Evolutionary conservation across 768 basidiomycete genomes (phyloP).

Genomic region (Leccinellum luteum): DNA sequence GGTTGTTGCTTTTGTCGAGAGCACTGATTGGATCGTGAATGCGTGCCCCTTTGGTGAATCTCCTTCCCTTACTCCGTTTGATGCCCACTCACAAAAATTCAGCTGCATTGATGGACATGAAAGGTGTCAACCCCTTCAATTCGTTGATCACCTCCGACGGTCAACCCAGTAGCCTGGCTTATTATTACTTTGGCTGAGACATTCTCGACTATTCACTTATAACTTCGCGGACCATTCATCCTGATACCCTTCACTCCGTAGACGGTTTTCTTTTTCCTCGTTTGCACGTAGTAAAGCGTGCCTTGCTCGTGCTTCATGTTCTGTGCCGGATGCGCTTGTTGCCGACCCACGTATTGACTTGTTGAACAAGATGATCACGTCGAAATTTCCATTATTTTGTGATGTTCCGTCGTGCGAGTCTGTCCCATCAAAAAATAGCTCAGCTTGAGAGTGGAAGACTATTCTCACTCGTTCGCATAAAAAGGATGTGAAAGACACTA

Average conservation of each 20-base stretch:
- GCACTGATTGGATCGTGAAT: conserved; percentile 28
- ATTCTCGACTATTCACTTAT: background rate
- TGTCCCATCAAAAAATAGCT: background rate
- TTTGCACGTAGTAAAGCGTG: conserved; percentile 2
- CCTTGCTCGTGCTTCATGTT: conserved; percentile 11
- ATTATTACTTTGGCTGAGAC: conserved; percentile 39
- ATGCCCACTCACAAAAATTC: conserved; percentile 7
- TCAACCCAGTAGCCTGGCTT: conserved; percentile 51
- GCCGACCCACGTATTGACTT: conserved; percentile 14
- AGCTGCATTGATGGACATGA: conserved; percentile 54
- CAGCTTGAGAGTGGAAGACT: background rate
- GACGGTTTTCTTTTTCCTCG: conserved; percentile 2
- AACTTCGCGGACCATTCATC: conserved; percentile 4
- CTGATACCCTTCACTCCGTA: conserved; percentile 21
- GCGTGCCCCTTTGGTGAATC: conserved; percentile 63
- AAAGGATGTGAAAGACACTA: background rate
- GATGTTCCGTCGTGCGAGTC: background rate
- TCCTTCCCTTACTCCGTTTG: background rate
- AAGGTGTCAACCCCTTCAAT: conserved; percentile 53
- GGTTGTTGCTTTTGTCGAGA: conserved; percentile 43
- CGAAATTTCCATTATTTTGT: background rate
- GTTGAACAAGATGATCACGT: conserved; percentile 22
- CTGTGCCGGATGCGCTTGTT: conserved; percentile 22
- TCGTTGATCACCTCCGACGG: conserved; percentile 44
- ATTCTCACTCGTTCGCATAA: conserved; percentile 13